Conservation (phyloP, 805 yeast genomes). For the Cyberlindnera mrakii region DNA sequence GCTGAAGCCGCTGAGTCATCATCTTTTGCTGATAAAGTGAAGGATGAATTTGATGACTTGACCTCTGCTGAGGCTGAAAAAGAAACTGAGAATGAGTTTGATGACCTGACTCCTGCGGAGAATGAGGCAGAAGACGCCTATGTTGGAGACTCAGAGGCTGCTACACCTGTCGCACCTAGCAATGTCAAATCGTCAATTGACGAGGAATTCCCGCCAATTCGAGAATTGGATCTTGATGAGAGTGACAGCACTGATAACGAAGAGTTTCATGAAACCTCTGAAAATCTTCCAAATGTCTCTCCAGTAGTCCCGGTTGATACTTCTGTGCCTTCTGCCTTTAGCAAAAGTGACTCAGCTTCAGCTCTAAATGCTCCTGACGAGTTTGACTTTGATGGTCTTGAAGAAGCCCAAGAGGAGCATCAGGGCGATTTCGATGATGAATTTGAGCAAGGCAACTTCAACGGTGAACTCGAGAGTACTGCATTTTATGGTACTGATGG, state of each 20-base stretch:
- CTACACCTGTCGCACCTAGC: background rate
- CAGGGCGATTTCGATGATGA: conserved; percentile 26
- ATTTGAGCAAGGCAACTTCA: conserved; percentile 14
- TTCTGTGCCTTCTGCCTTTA: conserved; percentile 2
- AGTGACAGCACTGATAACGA: conserved; percentile 12
- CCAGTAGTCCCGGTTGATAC: conserved; percentile 12
- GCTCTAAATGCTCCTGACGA: conserved; percentile 14
- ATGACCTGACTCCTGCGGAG: conserved; percentile 2
- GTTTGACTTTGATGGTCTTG: conserved; percentile 39
- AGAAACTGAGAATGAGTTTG: conserved; percentile 1
- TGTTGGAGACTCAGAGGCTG: conserved; percentile 10
- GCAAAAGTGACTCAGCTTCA: conserved; percentile 18
- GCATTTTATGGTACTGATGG: conserved; percentile 18
- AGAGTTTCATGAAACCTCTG: conserved; percentile 17
- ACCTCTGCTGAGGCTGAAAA: too few relatives aligned
- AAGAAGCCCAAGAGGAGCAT: conserved; percentile 32
- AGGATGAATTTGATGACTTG: conserved; percentile 1
- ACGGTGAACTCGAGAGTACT: conserved; percentile 18
- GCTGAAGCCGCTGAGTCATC: background rate
- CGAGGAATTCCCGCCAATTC: conserved; percentile 38
- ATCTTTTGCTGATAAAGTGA: background rate
- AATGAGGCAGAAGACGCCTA: background rate
- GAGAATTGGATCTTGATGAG: conserved; percentile 12
- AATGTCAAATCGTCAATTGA: conserved; percentile 17
- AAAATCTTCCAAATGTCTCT: conserved; percentile 4